A percentile compares a stretch with the other conserved stretches of the same genome.
Evolutionary conservation across 2,329 filamentous ascomycete species (phyloP).

Genomic region (Aspergillus flavus): DNA sequence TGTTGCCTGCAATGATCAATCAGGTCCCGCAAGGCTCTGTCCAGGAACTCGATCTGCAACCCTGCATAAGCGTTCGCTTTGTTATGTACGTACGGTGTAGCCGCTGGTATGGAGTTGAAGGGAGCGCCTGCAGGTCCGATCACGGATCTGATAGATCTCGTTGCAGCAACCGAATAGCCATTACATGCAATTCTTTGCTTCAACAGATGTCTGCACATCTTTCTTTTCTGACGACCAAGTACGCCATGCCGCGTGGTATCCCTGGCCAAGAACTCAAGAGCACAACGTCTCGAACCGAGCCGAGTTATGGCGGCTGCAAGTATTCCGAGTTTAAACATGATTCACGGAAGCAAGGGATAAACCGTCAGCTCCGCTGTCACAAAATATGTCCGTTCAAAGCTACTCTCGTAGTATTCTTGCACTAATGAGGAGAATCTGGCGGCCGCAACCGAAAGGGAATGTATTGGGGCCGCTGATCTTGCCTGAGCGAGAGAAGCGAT

Average conservation of each 20-base stretch:
- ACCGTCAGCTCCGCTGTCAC: constrained; percentile 1
- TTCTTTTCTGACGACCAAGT: constrained; percentile 3
- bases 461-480: constrained; percentile 18
- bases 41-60: constrained; percentile 9
- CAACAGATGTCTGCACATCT: not conserved
- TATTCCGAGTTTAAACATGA: constrained; percentile 9
- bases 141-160: constrained; percentile 5
- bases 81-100: not conserved
- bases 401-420: not conserved
- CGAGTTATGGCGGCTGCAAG: constrained; percentile 14
- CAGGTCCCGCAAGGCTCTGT: not conserved
- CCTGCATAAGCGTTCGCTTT: constrained; percentile 7
- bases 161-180: not conserved
- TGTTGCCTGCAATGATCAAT: not conserved
- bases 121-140: not conserved
- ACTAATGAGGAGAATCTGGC: constrained; percentile 1
- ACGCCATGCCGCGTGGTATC: constrained; percentile 15
- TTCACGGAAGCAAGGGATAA: not conserved
- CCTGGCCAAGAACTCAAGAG: constrained; percentile 4
- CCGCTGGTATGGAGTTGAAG: not conserved
- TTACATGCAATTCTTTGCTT: not conserved
- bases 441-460: constrained; percentile 9
- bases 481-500: constrained; percentile 5
- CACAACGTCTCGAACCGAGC: constrained; percentile 20
- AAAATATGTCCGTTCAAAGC: constrained; percentile 4